Conservation (phyloP, 164 flowering plant species). For the Tetracentron sinense region DNA sequence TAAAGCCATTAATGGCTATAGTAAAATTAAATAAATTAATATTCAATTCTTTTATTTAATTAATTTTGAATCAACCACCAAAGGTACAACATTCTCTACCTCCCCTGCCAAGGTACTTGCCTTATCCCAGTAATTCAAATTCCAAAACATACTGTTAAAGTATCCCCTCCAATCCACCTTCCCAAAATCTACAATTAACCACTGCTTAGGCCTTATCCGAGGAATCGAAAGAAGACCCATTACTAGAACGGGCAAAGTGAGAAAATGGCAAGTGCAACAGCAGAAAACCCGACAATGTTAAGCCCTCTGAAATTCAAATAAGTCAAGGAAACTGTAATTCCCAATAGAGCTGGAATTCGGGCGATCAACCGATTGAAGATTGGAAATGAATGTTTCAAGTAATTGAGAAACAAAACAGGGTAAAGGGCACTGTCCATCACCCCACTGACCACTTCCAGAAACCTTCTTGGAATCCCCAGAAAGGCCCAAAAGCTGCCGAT, state of each 20-base stretch:
- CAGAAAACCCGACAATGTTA: slow-evolving; percentile 71
- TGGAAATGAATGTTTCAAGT: slow-evolving; percentile 73
- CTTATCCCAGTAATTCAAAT: slow-evolving; percentile 91
- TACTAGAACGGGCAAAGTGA: slow-evolving; percentile 75
- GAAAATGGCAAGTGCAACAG: slow-evolving; percentile 63
- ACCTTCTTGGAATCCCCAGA: slow-evolving; percentile 96
- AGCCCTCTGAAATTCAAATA: slow-evolving; percentile 79
- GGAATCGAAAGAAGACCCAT: slow-evolving; percentile 70
- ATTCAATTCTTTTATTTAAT: too few relatives aligned
- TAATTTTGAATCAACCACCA: too few relatives aligned
- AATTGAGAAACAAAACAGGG: slow-evolving; percentile 81
- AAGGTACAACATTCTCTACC: too few relatives aligned
- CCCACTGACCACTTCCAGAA: slow-evolving; percentile 93
- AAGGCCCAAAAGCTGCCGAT: slow-evolving; percentile 82
- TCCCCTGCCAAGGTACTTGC: slow-evolving; percentile 90
- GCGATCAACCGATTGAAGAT: slow-evolving; percentile 44
- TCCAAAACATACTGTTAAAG: slow-evolving; percentile 90
- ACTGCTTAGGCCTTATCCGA: slow-evolving; percentile 41
- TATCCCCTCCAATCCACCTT: slow-evolving; percentile 78
- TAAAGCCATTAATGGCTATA: too few relatives aligned
- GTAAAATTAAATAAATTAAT: too few relatives aligned
- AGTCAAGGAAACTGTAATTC: slow-evolving; percentile 65
- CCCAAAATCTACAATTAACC: slow-evolving; percentile 59
- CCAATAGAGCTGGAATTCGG: slow-evolving; percentile 66
- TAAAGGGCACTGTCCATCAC: slow-evolving; percentile 90